Evolutionary conservation across 2,329 filamentous ascomycete genomes (phyloP).

Genomic region (Beauveria medogensis): DNA sequence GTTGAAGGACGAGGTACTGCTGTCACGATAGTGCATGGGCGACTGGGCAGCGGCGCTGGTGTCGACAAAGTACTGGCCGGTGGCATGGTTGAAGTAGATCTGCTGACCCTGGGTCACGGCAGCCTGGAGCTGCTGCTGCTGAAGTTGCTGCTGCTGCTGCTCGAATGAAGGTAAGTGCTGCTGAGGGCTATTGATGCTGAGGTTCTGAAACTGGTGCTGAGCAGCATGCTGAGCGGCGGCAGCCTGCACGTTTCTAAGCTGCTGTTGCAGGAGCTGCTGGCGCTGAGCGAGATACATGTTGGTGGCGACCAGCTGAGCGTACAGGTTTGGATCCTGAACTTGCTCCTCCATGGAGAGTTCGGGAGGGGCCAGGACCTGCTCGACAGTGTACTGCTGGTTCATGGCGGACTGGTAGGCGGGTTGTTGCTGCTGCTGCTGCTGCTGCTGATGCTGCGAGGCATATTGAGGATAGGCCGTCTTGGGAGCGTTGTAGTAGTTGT

Average conservation of each 20-base stretch:
- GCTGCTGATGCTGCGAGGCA: conserved; percentile 23
- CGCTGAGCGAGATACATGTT: conserved; percentile 90
- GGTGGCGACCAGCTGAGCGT: conserved; percentile 82
- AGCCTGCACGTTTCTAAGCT: conserved; percentile 75
- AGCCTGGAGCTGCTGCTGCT: conserved; percentile 30
- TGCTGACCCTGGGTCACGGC: conserved; percentile 52
- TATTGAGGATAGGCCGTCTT: conserved; percentile 51
- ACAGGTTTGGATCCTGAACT: conserved; percentile 70
- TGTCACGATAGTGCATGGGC: conserved; percentile 34
- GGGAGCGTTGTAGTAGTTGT: conserved; percentile 39
- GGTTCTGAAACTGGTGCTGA: conserved; percentile 65
- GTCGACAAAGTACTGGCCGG: conserved; percentile 78
- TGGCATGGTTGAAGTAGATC: conserved; percentile 78
- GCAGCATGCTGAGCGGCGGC: conserved; percentile 40
- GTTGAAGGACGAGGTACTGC: conserved; percentile 29
- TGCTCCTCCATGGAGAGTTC: conserved; percentile 66
- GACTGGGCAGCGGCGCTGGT: conserved; percentile 42
- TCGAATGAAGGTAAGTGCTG: conserved; percentile 24
- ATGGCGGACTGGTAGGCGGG: conserved; percentile 23
- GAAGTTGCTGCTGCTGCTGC: conserved; percentile 28
- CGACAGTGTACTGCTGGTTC: conserved; percentile 60
- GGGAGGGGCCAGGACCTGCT: conserved; percentile 81
- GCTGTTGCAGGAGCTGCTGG: conserved; percentile 90
- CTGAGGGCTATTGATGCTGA: conserved; percentile 55
- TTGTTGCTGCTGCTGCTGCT: conserved; percentile 20